Evolutionary conservation across 1,284 basidiomycete genomes (phyloP).

Genomic region (Ceratobasidium papillatum): DNA sequence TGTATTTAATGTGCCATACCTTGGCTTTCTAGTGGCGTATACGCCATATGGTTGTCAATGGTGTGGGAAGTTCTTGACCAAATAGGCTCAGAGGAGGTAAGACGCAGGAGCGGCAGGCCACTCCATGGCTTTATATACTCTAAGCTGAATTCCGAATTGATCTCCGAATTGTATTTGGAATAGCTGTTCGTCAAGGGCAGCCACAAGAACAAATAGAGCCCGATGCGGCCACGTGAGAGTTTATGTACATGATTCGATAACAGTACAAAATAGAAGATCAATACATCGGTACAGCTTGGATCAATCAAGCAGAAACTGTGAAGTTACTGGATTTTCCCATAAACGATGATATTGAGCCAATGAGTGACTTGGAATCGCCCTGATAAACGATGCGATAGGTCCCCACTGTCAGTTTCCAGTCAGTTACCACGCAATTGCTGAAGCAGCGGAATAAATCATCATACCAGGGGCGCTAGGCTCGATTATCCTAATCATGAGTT

Average conservation of each 20-base stretch:
- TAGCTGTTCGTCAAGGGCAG: background rate
- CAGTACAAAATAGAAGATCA: background rate
- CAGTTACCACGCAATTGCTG: background rate
- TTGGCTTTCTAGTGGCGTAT: background rate
- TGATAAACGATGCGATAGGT: slow-evolving; percentile 74
- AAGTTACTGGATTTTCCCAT: slow-evolving; percentile 69
- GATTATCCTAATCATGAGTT: slow-evolving; percentile 62
- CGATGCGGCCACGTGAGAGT: slow-evolving; percentile 10
- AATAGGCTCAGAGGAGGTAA: background rate
- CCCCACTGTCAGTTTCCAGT: slow-evolving; percentile 44
- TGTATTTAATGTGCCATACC: background rate
- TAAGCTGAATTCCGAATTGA: slow-evolving; percentile 37
- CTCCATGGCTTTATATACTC: slow-evolving; percentile 25
- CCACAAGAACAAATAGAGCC: slow-evolving; percentile 9
- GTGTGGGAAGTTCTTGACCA: background rate
- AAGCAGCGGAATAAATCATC: slow-evolving; percentile 44
- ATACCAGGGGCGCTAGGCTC: slow-evolving; percentile 66
- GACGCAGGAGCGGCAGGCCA: background rate
- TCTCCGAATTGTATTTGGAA: slow-evolving; percentile 38
- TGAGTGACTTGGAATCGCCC: slow-evolving; percentile 72
- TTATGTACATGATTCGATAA: background rate
- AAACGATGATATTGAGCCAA: slow-evolving; percentile 69
- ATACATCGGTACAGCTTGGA: background rate
- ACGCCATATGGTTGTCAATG: background rate
- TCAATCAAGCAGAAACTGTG: slow-evolving; percentile 54